A percentile compares a stretch with the other conserved stretches of the same genome.
Conservation (phyloP, 352 stramenopile species). For the Peronosclerospora sorghi region DNA sequence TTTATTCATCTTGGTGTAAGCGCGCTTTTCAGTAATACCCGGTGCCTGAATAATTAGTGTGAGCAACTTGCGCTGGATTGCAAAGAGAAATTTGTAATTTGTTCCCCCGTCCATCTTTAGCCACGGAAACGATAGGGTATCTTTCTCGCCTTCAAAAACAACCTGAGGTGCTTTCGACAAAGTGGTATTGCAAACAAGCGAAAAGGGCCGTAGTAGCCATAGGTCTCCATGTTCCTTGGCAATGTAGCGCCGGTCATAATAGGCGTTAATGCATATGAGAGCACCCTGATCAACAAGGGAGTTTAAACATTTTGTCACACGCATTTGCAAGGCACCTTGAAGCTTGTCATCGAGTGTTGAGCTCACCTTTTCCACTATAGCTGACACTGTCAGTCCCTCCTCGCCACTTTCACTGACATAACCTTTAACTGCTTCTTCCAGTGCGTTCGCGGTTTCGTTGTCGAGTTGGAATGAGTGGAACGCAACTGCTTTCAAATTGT, state of each 20-base stretch:
- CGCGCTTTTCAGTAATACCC: conserved; percentile 47
- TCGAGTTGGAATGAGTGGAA: conserved; percentile 13
- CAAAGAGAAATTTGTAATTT: conserved; percentile 66
- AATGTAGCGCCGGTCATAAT: conserved; percentile 57
- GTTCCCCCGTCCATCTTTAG: conserved; percentile 71
- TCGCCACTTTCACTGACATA: conserved; percentile 33
- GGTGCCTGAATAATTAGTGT: conserved; percentile 38
- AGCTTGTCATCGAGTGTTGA: conserved; percentile 1
- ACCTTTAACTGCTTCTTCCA: conserved; percentile 17
- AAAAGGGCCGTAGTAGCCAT: conserved; percentile 61
- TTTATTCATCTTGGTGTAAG: conserved; percentile 42
- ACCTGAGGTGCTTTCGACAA: conserved; percentile 23
- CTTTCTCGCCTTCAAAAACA: conserved; percentile 66
- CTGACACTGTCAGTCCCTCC: conserved; percentile 25
- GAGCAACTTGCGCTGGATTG: conserved; percentile 67
- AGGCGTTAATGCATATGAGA: conserved; percentile 59
- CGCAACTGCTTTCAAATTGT: conserved; percentile 6
- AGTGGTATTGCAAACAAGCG: conserved; percentile 23
- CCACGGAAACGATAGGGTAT: conserved; percentile 69
- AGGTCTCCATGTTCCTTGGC: conserved; percentile 49
- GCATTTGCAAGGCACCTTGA: conserved; percentile 1
- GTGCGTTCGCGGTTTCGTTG: conserved; percentile 13
- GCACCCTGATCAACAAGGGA: conserved; percentile 40
- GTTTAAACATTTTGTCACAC: conserved; percentile 25
- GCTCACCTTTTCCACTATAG: conserved; percentile 17